Percentiles rank a stretch among this genome's conserved stretches.
Evolutionary conservation across 768 basidiomycete species (phyloP).

Genomic region (Daedalea quercina): DNA sequence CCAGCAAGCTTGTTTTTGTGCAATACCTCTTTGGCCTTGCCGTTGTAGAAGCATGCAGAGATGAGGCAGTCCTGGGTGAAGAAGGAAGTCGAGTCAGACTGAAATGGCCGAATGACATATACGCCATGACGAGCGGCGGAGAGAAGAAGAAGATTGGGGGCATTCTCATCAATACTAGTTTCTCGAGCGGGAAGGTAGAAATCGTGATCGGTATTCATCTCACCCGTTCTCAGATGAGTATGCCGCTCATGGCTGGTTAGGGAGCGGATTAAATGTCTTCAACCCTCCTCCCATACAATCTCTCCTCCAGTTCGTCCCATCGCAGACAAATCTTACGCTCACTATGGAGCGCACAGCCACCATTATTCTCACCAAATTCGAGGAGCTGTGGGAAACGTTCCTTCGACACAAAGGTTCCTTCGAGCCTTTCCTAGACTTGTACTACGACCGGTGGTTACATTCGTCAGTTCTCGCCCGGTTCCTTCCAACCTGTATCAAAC

Average conservation of each 20-base stretch:
- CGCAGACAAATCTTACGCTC: slow-evolving; percentile 28
- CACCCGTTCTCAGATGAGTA: not conserved
- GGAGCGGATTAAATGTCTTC: slow-evolving; percentile 84
- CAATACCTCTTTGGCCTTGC: slow-evolving; percentile 92
- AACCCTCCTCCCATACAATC: slow-evolving; percentile 82
- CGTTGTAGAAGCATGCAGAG: slow-evolving; percentile 78
- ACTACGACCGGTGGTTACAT: slow-evolving; percentile 84
- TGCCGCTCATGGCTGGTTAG: no score
- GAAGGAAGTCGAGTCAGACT: slow-evolving; percentile 58
- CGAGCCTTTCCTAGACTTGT: slow-evolving; percentile 71
- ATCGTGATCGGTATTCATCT: slow-evolving; percentile 68
- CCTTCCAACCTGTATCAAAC: no score
- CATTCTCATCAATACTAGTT: slow-evolving; percentile 84
- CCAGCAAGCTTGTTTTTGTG: slow-evolving; percentile 76
- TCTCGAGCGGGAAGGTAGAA: slow-evolving; percentile 63
- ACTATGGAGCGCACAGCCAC: slow-evolving; percentile 74
- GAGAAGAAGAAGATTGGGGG: slow-evolving; percentile 80
- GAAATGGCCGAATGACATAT: slow-evolving; percentile 98
- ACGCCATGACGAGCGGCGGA: slow-evolving; percentile 54
- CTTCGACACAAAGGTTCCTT: slow-evolving; percentile 63
- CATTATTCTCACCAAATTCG: slow-evolving; percentile 69
- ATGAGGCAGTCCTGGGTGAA: slow-evolving; percentile 41
- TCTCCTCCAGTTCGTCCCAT: slow-evolving; percentile 57
- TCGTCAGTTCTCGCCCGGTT: slow-evolving; percentile 50
- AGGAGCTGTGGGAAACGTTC: slow-evolving; percentile 72